Conservation (phyloP, 1,284 basidiomycete species). For the Trichosporon coremiiforme region DNA sequence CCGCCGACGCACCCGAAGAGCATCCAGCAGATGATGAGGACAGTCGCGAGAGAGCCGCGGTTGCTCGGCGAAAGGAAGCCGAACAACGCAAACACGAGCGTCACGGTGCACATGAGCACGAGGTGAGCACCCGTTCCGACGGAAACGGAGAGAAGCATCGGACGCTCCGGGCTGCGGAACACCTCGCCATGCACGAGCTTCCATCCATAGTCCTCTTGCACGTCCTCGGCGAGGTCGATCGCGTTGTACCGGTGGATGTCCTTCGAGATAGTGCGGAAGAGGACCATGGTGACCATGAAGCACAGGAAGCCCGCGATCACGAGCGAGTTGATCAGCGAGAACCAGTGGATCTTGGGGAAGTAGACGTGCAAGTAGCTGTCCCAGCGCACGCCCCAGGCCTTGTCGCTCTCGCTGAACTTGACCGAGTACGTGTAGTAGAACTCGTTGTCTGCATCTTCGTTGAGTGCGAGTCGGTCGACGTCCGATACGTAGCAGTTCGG, state of each 20-base stretch:
- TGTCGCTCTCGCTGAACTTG: slow-evolving; percentile 82
- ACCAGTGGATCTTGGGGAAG: slow-evolving; percentile 65
- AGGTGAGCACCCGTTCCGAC: slow-evolving; percentile 91
- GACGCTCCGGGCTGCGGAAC: slow-evolving; percentile 78
- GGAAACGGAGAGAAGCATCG: slow-evolving; percentile 79
- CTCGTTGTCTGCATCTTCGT: slow-evolving; percentile 65
- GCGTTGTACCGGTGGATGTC: slow-evolving; percentile 97
- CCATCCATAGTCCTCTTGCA: slow-evolving; percentile 99
- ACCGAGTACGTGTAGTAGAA: slow-evolving; percentile 89
- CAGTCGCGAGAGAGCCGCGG: slow-evolving; percentile 88
- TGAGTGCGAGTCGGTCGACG: slow-evolving; percentile 63
- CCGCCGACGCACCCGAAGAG: slow-evolving; percentile 90
- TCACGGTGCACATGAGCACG: slow-evolving; percentile 83
- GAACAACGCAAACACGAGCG: slow-evolving; percentile 90
- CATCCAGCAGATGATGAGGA: slow-evolving; percentile 96
- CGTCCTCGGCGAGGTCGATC: slow-evolving; percentile 89
- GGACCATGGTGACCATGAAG: slow-evolving; percentile 86
- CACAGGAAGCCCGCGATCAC: slow-evolving; percentile 89
- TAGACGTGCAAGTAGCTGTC: slow-evolving; percentile 84
- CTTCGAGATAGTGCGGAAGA: slow-evolving; percentile 80
- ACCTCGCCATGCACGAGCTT: slow-evolving; percentile 91
- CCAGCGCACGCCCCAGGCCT: slow-evolving; percentile 85
- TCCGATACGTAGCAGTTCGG: slow-evolving; percentile 45
- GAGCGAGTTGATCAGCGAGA: slow-evolving; percentile 90
- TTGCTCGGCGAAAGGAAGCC: slow-evolving; percentile 98